These are phyloP conservation scores for Pascua guehoae DNA, from an alignment of 1,284 basidiomycete species.

Conservation along the genomic window DNA sequence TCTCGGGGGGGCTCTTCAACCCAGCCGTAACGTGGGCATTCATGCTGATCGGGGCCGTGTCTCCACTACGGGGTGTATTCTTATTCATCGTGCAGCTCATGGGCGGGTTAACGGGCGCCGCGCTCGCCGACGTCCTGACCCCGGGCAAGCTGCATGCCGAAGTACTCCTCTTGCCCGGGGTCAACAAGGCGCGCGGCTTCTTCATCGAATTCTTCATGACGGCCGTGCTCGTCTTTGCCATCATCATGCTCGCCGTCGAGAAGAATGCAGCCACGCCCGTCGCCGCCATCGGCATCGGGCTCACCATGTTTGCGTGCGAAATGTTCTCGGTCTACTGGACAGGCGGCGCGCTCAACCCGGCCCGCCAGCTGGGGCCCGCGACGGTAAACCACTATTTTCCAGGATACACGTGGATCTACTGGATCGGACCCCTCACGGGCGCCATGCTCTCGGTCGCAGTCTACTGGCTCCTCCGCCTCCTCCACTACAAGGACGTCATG, in stretches of 20 bases:
- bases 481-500: constrained; percentile 30
- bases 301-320: constrained; percentile 53
- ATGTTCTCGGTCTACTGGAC: constrained; percentile 50
- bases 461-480: constrained; percentile 41
- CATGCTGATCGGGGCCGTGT: constrained; percentile 49
- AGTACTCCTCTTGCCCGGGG: constrained; percentile 46
- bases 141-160: constrained; percentile 44
- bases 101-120: constrained; percentile 52
- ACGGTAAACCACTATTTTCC: constrained; percentile 40
- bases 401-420: constrained; percentile 48
- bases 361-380: constrained; percentile 47
- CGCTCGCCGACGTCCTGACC: constrained; percentile 46
- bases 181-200: constrained; percentile 34
- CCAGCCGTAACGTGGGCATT: constrained; percentile 52
- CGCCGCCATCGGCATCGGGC: constrained; percentile 55
- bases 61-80: constrained; percentile 45
- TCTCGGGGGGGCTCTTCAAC: constrained; percentile 50
- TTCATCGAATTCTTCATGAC: constrained; percentile 53
- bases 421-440: constrained; percentile 44
- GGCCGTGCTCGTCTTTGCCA: constrained; percentile 45
- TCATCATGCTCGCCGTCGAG: constrained; percentile 53
- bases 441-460: constrained; percentile 43
- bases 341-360: constrained; percentile 49
- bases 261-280: constrained; percentile 54
- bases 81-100: constrained; percentile 49